A percentile compares a stretch with the other conserved stretches of the same genome.
phyloP scores from a whole-genome alignment of 2,329 filamentous ascomycete genomes.

The Davidsoniella neocaledoniae region DNA sequence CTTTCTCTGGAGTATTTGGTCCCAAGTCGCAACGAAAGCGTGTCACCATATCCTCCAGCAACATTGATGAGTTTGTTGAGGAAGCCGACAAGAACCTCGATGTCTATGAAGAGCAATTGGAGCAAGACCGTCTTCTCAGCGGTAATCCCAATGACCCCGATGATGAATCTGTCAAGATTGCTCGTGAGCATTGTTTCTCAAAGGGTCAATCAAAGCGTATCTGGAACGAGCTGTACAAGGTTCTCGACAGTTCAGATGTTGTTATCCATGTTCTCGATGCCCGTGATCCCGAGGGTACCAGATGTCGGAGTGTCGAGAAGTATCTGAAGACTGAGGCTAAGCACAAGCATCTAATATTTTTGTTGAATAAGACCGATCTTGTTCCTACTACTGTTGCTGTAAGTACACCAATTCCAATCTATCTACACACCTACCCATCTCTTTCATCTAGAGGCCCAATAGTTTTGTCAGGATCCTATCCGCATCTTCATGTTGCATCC shows the following conservation, averaged over 20 bases:
- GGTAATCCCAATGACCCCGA: slow-evolving; percentile 44
- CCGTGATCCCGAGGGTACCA: slow-evolving; percentile 73
- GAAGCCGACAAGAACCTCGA: slow-evolving; percentile 68
- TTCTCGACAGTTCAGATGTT: slow-evolving; percentile 68
- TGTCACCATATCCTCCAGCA: slow-evolving; percentile 72
- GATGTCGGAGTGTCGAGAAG: slow-evolving; percentile 65
- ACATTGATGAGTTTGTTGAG: slow-evolving; percentile 65
- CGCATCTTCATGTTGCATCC: slow-evolving; percentile 11
- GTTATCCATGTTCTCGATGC: slow-evolving; percentile 90
- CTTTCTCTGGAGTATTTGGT: slow-evolving; percentile 80
- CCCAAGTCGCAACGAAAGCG: slow-evolving; percentile 86
- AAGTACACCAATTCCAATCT: slow-evolving; percentile 35
- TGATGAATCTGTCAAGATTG: slow-evolving; percentile 35
- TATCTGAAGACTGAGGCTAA: slow-evolving; percentile 79
- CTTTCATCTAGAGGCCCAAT: slow-evolving; percentile 34
- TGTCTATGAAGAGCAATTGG: slow-evolving; percentile 61
- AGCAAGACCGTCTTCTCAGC: slow-evolving; percentile 61
- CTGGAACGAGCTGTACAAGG: slow-evolving; percentile 93
- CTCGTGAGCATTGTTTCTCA: slow-evolving; percentile 74
- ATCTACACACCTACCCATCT: slow-evolving; percentile 2
- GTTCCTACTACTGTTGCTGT: slow-evolving; percentile 87
- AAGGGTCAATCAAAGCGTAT: slow-evolving; percentile 94
- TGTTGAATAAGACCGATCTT: slow-evolving; percentile 45
- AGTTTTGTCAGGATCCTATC: slow-evolving; percentile 65
- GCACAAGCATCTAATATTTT: slow-evolving; percentile 66